These are phyloP conservation scores for Striga asiatica DNA, from an alignment of 257 asterid genomes.

Conservation along the genomic window DNA sequence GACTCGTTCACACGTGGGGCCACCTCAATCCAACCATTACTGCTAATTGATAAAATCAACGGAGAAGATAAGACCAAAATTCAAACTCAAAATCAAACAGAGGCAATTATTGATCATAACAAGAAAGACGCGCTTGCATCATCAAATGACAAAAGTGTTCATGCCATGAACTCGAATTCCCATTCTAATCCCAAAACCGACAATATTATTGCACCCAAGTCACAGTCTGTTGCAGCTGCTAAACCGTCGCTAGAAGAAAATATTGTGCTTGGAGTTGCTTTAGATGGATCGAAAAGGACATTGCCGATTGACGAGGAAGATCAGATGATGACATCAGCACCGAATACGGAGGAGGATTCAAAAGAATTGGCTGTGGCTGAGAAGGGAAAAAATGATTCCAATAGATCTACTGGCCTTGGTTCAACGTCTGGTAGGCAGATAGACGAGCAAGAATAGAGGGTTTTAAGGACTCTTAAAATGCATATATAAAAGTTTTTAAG, in stretches of 20 bases:
- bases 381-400: constrained; percentile 37
- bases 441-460: constrained; percentile 26
- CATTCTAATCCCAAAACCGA: constrained; percentile 29
- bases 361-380: constrained; percentile 49
- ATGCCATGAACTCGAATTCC: neutral
- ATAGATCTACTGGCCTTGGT: constrained; percentile 19
- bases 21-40: constrained; percentile 35
- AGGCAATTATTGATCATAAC: constrained; percentile 10
- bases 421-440: constrained; percentile 20
- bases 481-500: neutral
- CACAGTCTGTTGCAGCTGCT: constrained; percentile 26
- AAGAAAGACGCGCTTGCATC: constrained; percentile 20
- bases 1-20: constrained; percentile 39
- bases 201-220: constrained; percentile 17
- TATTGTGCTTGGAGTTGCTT: constrained; percentile 84
- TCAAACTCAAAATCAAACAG: constrained; percentile 20
- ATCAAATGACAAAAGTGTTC: constrained; percentile 10
- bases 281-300: constrained; percentile 80
- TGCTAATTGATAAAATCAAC: constrained; percentile 52
- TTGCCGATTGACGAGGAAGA: constrained; percentile 82
- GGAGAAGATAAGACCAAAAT: constrained; percentile 56
- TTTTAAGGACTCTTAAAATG: neutral
- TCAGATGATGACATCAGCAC: constrained; percentile 11
- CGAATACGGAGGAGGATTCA: constrained; percentile 26
- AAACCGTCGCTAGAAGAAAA: constrained; percentile 73